These are phyloP conservation scores for Castanea crenata DNA, from an alignment of 306 rosid species.

Conservation along the genomic window DNA sequence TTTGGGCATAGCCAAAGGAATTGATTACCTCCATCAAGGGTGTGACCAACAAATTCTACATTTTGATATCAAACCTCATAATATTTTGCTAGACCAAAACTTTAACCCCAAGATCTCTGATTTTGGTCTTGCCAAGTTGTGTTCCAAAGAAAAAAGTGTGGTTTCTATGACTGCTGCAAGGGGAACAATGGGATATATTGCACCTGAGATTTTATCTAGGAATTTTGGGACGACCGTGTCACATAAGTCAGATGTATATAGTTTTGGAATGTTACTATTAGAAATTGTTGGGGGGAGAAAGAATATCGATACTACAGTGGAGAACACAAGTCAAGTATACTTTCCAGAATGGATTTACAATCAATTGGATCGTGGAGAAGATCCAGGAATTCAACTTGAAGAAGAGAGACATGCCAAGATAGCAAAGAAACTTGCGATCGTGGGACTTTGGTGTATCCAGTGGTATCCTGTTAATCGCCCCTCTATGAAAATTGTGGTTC, in stretches of 20 bases:
- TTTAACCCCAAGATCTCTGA: slow-evolving; percentile 29
- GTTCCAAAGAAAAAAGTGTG: neutral
- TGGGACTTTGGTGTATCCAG: too few relatives aligned
- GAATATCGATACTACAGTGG: too few relatives aligned
- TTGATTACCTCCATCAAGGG: slow-evolving; percentile 30
- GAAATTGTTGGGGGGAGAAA: slow-evolving; percentile 27
- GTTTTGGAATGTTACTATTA: slow-evolving; percentile 35
- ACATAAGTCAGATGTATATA: neutral
- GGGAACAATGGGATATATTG: slow-evolving; percentile 25
- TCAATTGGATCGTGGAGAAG: too few relatives aligned
- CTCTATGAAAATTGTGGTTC: too few relatives aligned
- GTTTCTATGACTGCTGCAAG: neutral
- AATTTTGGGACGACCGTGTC: neutral
- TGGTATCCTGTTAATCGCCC: too few relatives aligned
- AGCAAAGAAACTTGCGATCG: too few relatives aligned
- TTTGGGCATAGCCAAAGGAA: slow-evolving; percentile 34
- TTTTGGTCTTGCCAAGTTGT: slow-evolving; percentile 33
- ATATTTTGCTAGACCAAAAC: slow-evolving; percentile 15
- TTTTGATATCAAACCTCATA: slow-evolving; percentile 32
- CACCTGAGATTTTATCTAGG: neutral
- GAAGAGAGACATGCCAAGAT: too few relatives aligned
- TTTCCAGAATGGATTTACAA: too few relatives aligned
- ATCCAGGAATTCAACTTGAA: too few relatives aligned
- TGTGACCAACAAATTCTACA: slow-evolving; percentile 31
- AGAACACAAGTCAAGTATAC: too few relatives aligned